Evolutionary conservation across 805 yeast species (phyloP).

Genomic region (Wickerhamiella kazuoi): DNA sequence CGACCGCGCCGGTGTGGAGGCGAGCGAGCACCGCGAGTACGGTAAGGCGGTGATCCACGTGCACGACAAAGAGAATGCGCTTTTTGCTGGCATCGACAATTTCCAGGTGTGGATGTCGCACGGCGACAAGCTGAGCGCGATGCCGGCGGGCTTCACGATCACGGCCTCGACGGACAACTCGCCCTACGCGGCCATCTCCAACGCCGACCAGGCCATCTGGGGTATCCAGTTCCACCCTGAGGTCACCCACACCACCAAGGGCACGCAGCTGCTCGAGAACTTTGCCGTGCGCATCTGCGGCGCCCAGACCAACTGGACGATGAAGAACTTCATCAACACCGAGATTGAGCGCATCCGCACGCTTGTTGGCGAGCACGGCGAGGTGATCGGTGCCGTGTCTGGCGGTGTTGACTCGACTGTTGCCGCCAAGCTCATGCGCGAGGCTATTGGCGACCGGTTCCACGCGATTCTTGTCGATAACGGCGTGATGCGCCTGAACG

Average conservation of each 20-base stretch:
- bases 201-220: slow-evolving; percentile 52
- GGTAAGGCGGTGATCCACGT: slow-evolving; percentile 88
- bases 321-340: slow-evolving; percentile 94
- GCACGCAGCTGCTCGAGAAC: slow-evolving; percentile 72
- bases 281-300: slow-evolving; percentile 85
- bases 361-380: slow-evolving; percentile 92
- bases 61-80: slow-evolving; percentile 43
- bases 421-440: slow-evolving; percentile 94
- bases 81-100: slow-evolving; percentile 80
- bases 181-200: slow-evolving; percentile 85
- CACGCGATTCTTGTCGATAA: slow-evolving; percentile 96
- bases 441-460: slow-evolving; percentile 96
- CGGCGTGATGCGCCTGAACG: slow-evolving; percentile 92
- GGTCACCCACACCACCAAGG: slow-evolving; percentile 89
- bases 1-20: slow-evolving; percentile 72
- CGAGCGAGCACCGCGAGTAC: slow-evolving; percentile 95
- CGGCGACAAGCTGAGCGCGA: slow-evolving; percentile 83
- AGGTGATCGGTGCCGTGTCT: slow-evolving; percentile 97
- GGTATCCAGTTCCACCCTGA: slow-evolving; percentile 99
- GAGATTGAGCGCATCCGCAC: slow-evolving; percentile 84
- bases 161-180: slow-evolving; percentile 89
- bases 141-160: slow-evolving; percentile 75
- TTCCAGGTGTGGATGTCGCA: slow-evolving; percentile 99
- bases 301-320: slow-evolving; percentile 84
- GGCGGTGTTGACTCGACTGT: slow-evolving; percentile 99